Evolutionary conservation across 1,284 basidiomycete species (phyloP), one percentile per base, ranked within the genome.

Genomic region (Porodaedalea pini): DNA sequence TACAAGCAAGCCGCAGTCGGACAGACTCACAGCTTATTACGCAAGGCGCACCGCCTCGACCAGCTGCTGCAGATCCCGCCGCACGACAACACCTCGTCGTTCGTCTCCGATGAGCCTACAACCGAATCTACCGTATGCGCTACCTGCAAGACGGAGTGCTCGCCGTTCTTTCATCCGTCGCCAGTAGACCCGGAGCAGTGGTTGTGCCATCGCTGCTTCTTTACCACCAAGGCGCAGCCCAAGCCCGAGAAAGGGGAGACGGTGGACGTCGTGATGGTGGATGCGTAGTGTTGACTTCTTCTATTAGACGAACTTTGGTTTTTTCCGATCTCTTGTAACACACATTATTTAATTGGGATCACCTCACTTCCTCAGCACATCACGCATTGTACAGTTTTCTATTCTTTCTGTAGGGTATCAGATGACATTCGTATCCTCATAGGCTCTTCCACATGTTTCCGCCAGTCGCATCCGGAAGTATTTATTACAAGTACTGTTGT

Each of bases 21-120:
- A 5, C 82, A 88, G 64, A 82, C 88, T 2, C 92, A 94, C 68
- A 88, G 84, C 1, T 78, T 94, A 10, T 78, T 95, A 39, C 87
- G 92, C 57, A 94, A 95, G 71, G 92, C 92, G 6, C 82, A 81
- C 29, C 82, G 91, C 8, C 77, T 95, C 17, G 92, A 95, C 69
- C 74, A 75, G 25, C 77, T 90, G 49, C 74, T 92, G 57, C 65
- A 69, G 51, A 40, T 62, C 21, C 7, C 62, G 60, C 50, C 62
- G 55, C 43, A 56, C 61, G 58, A 59, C n/a, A n/a, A n/a, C 17
- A 47, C 56, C 6, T 29, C 55, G 41, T 45, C 47, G 41, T 57
- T 41, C 37, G 47, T 44, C 29, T 62, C 63, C 59, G 61, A 39
- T 51, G 59, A 60, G 58, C 57, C 23, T 34, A 45, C 43, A 21